These are phyloP conservation scores for Cyphellophora europaea DNA, from an alignment of 2,329 filamentous ascomycete species.

Conservation along the genomic window DNA sequence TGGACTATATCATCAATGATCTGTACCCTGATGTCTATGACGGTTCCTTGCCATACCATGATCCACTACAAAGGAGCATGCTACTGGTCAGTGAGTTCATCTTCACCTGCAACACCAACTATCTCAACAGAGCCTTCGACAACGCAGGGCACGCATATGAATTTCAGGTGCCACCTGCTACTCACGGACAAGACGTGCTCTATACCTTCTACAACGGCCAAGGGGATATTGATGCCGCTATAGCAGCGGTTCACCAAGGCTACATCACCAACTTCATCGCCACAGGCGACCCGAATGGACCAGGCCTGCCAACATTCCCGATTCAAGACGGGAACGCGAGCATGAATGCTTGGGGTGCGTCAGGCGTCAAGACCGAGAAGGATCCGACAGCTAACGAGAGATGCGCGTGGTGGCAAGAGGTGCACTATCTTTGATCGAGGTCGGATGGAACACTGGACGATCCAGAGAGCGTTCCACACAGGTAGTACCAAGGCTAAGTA, in stretches of 20 bases:
- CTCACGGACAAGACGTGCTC: slow-evolving; percentile 43
- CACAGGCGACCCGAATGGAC: slow-evolving; percentile 26
- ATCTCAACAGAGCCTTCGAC: slow-evolving; percentile 39
- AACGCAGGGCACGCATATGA: slow-evolving; percentile 45
- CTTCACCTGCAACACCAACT: slow-evolving; percentile 46
- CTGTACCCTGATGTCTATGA: slow-evolving; percentile 45
- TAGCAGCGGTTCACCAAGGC: slow-evolving; percentile 27
- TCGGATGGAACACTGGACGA: not conserved
- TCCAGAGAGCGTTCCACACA: slow-evolving; percentile 46
- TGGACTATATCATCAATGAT: slow-evolving; percentile 35
- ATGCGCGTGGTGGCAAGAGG: slow-evolving; percentile 47
- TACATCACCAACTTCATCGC: slow-evolving; percentile 28
- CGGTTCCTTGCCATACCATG: too few species aligned
- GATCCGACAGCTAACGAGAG: slow-evolving; percentile 40
- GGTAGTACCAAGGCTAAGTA: slow-evolving; percentile 27
- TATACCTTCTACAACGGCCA: slow-evolving; percentile 43
- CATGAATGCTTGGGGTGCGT: slow-evolving; percentile 35
- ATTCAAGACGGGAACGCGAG: slow-evolving; percentile 36
- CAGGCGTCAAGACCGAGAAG: slow-evolving; percentile 29
- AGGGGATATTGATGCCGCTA: slow-evolving; percentile 22
- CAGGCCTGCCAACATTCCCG: slow-evolving; percentile 32
- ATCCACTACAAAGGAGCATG: slow-evolving; percentile 32
- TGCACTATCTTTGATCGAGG: slow-evolving; percentile 23
- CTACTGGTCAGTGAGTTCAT: slow-evolving; percentile 33
- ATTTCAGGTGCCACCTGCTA: slow-evolving; percentile 43